A percentile compares a stretch with the other conserved stretches of the same genome.
Conservation (phyloP, 2,329 filamentous ascomycete genomes). For the Aschersonia sp. region DNA sequence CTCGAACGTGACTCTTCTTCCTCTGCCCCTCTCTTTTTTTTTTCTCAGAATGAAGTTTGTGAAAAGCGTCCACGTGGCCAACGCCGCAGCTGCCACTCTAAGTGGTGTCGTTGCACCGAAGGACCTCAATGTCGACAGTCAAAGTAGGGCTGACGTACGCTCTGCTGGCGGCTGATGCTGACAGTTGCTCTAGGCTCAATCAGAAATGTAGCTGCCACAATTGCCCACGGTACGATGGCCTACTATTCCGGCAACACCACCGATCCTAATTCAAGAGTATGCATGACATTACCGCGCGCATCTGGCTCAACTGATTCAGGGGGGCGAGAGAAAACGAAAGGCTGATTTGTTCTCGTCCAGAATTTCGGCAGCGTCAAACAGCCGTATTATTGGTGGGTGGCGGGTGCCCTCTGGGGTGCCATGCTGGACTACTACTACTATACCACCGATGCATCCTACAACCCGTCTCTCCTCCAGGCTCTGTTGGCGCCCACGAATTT, state of each 20-base stretch:
- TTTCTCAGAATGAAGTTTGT: conserved; percentile 11
- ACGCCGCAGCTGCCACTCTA: conserved; percentile 10
- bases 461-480: conserved; percentile 42
- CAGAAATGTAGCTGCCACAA: conserved; percentile 41
- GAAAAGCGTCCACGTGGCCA: conserved; percentile 8
- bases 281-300: conserved; percentile 2
- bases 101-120: conserved; percentile 17
- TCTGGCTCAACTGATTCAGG: too few species aligned
- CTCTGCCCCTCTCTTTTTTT: background rate
- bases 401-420: conserved; percentile 49
- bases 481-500: conserved; percentile 40
- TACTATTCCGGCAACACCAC: conserved; percentile 49
- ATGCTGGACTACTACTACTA: conserved; percentile 58
- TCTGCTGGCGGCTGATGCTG: background rate
- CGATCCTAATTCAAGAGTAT: conserved; percentile 29
- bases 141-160: conserved; percentile 13
- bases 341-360: conserved; percentile 10
- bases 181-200: conserved; percentile 37
- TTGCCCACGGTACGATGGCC: conserved; percentile 46
- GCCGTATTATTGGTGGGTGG: conserved; percentile 58
- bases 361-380: conserved; percentile 47
- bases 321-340: background rate
- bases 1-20: background rate
- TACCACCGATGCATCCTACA: conserved; percentile 48
- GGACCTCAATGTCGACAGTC: conserved; percentile 22